Evolutionary conservation across 495 filamentous ascomycete genomes (phyloP).

Genomic region (Xylaria cubensis): DNA sequence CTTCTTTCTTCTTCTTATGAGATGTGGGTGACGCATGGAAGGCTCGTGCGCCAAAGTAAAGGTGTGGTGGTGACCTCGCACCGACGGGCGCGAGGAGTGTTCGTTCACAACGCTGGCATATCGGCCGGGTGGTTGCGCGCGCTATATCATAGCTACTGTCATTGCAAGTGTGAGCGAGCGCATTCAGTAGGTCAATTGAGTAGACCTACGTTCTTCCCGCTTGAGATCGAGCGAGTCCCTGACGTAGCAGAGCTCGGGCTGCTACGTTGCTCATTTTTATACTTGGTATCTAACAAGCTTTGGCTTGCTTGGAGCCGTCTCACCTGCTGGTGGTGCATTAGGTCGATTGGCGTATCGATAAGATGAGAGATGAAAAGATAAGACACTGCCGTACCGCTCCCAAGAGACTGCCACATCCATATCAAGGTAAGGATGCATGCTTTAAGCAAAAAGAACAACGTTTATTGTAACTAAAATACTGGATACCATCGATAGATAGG

Average conservation of each 20-base stretch:
- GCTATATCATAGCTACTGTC: slow-evolving; percentile 29
- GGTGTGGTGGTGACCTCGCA: neutral
- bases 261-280: slow-evolving; percentile 19
- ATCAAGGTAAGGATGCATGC: neutral
- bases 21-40: slow-evolving; percentile 27
- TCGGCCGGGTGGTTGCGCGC: slow-evolving; percentile 3
- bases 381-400: neutral
- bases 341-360: neutral
- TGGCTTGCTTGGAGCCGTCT: slow-evolving; percentile 1
- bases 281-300: neutral
- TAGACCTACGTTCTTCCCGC: slow-evolving; percentile 27
- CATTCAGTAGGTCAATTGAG: slow-evolving; percentile 29
- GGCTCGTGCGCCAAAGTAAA: neutral
- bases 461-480: neutral
- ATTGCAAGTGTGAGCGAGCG: neutral
- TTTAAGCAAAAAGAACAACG: neutral
- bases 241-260: slow-evolving; percentile 31
- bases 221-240: slow-evolving; percentile 24
- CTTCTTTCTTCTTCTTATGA: slow-evolving; percentile 16
- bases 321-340: neutral
- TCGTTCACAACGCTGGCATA: neutral
- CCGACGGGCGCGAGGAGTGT: neutral
- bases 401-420: no score
- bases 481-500: no score
- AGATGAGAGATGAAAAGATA: neutral